These are phyloP conservation scores for Mycosphaerelloides madeirae DNA, from an alignment of 2,329 filamentous ascomycete genomes.

Conservation along the genomic window DNA sequence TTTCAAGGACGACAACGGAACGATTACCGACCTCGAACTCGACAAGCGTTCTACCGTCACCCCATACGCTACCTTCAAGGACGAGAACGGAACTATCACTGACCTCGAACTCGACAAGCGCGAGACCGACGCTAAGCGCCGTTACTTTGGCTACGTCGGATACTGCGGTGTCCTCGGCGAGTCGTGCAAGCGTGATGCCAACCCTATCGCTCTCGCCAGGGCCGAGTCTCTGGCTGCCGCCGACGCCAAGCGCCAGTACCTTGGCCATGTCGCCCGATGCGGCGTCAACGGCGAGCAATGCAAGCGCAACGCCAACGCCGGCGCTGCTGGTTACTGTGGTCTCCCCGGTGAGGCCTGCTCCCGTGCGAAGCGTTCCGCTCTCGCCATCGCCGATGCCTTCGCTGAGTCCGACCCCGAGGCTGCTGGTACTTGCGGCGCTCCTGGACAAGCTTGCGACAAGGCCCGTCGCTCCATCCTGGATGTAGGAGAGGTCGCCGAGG, in stretches of 20 bases:
- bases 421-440: conserved; percentile 35
- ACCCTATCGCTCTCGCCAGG: background rate
- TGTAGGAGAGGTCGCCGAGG: conserved; percentile 23
- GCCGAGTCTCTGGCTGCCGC: conserved; percentile 21
- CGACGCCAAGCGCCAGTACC: conserved; percentile 12
- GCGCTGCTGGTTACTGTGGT: conserved; percentile 14
- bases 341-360: conserved; percentile 20
- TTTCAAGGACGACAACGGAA: no score
- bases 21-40: no score
- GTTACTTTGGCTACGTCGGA: background rate
- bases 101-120: no score
- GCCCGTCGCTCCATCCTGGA: conserved; percentile 42
- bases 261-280: background rate
- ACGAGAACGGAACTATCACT: no score
- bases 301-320: conserved; percentile 1
- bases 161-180: conserved; percentile 4
- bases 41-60: no score
- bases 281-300: background rate
- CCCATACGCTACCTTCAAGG: no score
- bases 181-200: conserved; percentile 3
- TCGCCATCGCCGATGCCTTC: conserved; percentile 37
- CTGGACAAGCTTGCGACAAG: conserved; percentile 43
- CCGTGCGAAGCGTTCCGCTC: conserved; percentile 36
- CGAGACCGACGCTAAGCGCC: conserved; percentile 20
- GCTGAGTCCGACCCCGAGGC: conserved; percentile 18